phyloP scores from a whole-genome alignment of 768 basidiomycete genomes.

The Tricholoma sp. region DNA sequence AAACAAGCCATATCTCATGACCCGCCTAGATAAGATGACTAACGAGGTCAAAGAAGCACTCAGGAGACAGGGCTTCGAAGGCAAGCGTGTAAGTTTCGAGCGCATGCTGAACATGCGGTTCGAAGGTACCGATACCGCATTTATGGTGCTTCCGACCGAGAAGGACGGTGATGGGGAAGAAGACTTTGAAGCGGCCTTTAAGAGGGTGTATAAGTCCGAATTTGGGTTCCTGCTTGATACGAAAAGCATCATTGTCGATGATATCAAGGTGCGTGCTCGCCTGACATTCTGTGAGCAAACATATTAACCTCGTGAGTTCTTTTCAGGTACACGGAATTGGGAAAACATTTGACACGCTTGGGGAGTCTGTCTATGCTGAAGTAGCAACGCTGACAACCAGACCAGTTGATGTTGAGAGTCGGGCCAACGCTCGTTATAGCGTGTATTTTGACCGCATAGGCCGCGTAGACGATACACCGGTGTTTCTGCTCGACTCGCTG shows the following conservation, averaged over 20 bases:
- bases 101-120: slow-evolving; percentile 90
- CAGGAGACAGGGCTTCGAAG: slow-evolving; percentile 76
- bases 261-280: slow-evolving; percentile 61
- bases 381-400: slow-evolving; percentile 46
- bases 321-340: slow-evolving; percentile 80
- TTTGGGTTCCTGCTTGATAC: slow-evolving; percentile 90
- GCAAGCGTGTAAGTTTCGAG: slow-evolving; percentile 66
- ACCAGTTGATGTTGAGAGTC: slow-evolving; percentile 31
- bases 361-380: slow-evolving; percentile 76
- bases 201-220: slow-evolving; percentile 73
- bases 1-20: slow-evolving; percentile 48
- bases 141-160: slow-evolving; percentile 70
- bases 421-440: slow-evolving; percentile 50
- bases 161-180: slow-evolving; percentile 49
- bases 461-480: slow-evolving; percentile 72
- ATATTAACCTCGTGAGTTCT: not conserved
- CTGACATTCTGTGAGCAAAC: not conserved
- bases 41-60: slow-evolving; percentile 61
- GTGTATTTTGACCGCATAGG: slow-evolving; percentile 84
- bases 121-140: slow-evolving; percentile 87
- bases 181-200: slow-evolving; percentile 80
- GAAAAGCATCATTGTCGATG: slow-evolving; percentile 83
- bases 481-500: slow-evolving; percentile 66
- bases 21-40: slow-evolving; percentile 68
- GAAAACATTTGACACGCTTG: slow-evolving; percentile 81